These are phyloP conservation scores for Colletotrichum sidae DNA, from an alignment of 2,329 filamentous ascomycete genomes.

Conservation along the genomic window DNA sequence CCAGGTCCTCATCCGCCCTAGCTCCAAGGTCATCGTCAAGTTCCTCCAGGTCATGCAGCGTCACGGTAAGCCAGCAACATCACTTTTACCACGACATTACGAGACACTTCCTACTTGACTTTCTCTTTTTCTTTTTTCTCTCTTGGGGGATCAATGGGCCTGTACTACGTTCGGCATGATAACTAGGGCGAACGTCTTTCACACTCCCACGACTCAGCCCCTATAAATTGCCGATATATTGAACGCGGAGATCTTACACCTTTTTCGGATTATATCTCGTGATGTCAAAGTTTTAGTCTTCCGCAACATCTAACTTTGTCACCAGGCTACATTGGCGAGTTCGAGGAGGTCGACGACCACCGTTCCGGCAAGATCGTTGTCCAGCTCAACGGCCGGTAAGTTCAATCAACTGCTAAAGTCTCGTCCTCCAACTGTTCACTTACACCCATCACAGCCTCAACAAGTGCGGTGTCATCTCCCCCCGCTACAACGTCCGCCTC, in stretches of 20 bases:
- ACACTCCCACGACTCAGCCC: constrained; percentile 87
- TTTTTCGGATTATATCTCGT: constrained; percentile 78
- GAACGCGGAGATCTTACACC: constrained; percentile 96
- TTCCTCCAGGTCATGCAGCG: constrained; percentile 99
- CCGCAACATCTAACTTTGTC: constrained; percentile 81
- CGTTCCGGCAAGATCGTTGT: constrained; percentile 99
- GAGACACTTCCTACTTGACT: constrained; percentile 8
- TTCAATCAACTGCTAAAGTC: constrained; percentile 16
- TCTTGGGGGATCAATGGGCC: constrained; percentile 20
- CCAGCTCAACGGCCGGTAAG: constrained; percentile 91
- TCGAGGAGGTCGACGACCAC: constrained; percentile 99
- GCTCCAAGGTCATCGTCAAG: constrained; percentile 99
- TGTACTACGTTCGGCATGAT: constrained; percentile 86
- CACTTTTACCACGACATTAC: neutral
- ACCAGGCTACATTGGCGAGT: constrained; percentile 95
- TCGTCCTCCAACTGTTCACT: too few relatives aligned
- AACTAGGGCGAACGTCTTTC: constrained; percentile 97
- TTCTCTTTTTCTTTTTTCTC: constrained; percentile 6
- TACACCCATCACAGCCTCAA: constrained; percentile 70
- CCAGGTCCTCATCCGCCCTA: constrained; percentile 97
- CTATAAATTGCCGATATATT: constrained; percentile 99
- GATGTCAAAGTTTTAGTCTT: constrained; percentile 94
- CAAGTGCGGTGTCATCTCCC: constrained; percentile 99
- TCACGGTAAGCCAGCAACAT: constrained; percentile 81
- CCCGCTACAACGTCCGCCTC: constrained; percentile 99